Percentiles rank a stretch among this genome's conserved stretches.
Conservation (phyloP, 2,329 filamentous ascomycete species). For the Scedosporium minutisporum region DNA sequence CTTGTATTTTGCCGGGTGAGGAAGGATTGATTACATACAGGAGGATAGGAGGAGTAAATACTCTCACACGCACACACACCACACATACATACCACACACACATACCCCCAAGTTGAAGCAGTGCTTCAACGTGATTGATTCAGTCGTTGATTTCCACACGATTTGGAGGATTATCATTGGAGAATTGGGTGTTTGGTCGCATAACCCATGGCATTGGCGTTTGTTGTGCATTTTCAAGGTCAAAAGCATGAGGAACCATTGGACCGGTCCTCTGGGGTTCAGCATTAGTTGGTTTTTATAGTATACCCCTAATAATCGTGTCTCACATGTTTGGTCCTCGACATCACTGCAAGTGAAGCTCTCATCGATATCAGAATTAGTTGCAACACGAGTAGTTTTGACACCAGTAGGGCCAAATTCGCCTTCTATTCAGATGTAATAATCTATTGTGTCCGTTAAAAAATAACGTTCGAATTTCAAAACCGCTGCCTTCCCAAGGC, state of each 20-base stretch:
- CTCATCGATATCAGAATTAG: not conserved
- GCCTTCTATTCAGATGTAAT: not conserved
- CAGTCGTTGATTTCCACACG: not conserved
- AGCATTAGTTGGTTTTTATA: not conserved
- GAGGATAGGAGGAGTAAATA: not conserved
- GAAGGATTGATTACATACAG: not conserved
- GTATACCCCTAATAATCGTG: not conserved
- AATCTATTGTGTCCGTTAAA: conserved; percentile 1
- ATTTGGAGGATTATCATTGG: not conserved
- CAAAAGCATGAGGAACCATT: not conserved
- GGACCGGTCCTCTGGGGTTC: not conserved
- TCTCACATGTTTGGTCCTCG: not conserved
- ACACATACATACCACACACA: not conserved
- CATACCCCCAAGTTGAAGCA: no score
- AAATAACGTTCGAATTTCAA: conserved; percentile 9
- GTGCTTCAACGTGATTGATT: no score
- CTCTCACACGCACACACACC: not conserved
- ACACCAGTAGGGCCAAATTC: not conserved
- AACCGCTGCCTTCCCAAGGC: conserved; percentile 8
- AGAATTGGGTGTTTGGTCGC: not conserved
- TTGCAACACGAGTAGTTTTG: no score
- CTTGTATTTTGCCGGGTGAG: not conserved
- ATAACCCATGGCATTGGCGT: not conserved
- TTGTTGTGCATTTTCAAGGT: not conserved
- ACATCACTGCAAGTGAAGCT: not conserved